Percentiles rank a stretch among this genome's conserved stretches.
phyloP scores from a whole-genome alignment of 1,284 basidiomycete species.

The Lentinula novae-zelandiae region DNA sequence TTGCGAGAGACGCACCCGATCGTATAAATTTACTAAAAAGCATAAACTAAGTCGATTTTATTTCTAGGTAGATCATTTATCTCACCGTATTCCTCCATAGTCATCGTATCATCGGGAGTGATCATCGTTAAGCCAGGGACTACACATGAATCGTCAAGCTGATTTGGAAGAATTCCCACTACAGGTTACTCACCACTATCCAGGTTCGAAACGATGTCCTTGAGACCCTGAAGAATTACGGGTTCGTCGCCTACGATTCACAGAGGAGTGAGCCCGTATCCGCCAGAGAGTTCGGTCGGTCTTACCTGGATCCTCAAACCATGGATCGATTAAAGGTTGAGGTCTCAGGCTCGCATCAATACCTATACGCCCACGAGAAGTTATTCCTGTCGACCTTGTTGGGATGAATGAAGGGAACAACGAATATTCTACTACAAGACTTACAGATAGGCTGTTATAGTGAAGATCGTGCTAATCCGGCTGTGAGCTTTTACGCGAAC shows the following conservation, averaged over 20 bases:
- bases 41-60: background rate
- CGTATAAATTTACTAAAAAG: conserved; percentile 43
- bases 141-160: conserved; percentile 18
- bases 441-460: conserved; percentile 54
- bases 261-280: background rate
- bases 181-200: conserved; percentile 29
- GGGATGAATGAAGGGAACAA: conserved; percentile 9
- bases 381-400: conserved; percentile 49
- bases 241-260: conserved; percentile 36
- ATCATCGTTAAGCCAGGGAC: conserved; percentile 50
- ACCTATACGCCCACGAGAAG: conserved; percentile 60
- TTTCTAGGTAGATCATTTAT: background rate
- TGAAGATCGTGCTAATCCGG: conserved; percentile 46
- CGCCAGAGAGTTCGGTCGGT: background rate
- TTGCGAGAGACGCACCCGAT: conserved; percentile 28
- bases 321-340: conserved; percentile 47
- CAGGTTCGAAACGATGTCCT: conserved; percentile 42
- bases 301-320: conserved; percentile 48
- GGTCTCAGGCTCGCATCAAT: conserved; percentile 50
- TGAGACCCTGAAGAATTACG: conserved; percentile 44
- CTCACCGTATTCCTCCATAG: conserved; percentile 47
- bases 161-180: background rate
- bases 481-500: background rate
- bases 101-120: conserved; percentile 55
- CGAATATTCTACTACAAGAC: conserved; percentile 17